Percentiles rank a stretch among this genome's conserved stretches.
These are phyloP conservation scores for Pseudomassariella vexata DNA, from an alignment of 2,329 filamentous ascomycete species.

Conservation along the genomic window DNA sequence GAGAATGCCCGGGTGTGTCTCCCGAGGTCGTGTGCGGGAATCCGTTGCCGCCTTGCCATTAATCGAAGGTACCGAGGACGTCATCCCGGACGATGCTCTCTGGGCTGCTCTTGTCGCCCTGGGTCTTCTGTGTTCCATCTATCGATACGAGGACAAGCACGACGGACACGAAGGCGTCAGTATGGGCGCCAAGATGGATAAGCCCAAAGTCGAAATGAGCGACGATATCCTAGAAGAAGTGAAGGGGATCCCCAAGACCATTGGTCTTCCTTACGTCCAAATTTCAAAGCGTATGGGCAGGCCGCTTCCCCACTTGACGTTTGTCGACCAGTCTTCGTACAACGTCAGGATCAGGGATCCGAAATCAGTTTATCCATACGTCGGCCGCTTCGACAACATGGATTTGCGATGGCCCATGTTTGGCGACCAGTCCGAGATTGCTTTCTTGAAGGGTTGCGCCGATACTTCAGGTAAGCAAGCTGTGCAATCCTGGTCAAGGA, in stretches of 20 bases:
- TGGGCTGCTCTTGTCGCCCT: slow-evolving; percentile 48
- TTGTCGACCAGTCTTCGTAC: slow-evolving; percentile 48
- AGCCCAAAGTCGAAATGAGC: slow-evolving; percentile 36
- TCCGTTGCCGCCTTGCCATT: slow-evolving; percentile 41
- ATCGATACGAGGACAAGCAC: slow-evolving; percentile 45
- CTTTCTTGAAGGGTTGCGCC: slow-evolving; percentile 44
- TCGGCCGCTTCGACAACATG: slow-evolving; percentile 46
- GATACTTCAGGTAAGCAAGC: slow-evolving; percentile 33
- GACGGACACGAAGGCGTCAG: slow-evolving; percentile 45
- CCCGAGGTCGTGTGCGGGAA: slow-evolving; percentile 43
- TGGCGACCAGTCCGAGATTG: slow-evolving; percentile 43
- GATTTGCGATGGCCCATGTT: slow-evolving; percentile 50
- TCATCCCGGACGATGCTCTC: slow-evolving; percentile 44
- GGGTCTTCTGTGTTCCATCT: slow-evolving; percentile 48
- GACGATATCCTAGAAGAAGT: slow-evolving; percentile 45
- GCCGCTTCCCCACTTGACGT: slow-evolving; percentile 45
- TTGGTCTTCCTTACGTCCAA: slow-evolving; percentile 44
- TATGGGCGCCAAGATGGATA: slow-evolving; percentile 23
- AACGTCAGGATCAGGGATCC: slow-evolving; percentile 44
- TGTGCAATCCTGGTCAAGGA: too few species aligned
- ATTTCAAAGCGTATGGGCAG: slow-evolving; percentile 45
- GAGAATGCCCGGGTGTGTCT: slow-evolving; percentile 45
- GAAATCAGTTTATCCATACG: slow-evolving; percentile 42
- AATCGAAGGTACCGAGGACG: slow-evolving; percentile 41
- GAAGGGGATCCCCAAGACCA: slow-evolving; percentile 39